These are phyloP conservation scores for Tylopilus plumbeoviolaceoides DNA, from an alignment of 768 basidiomycete genomes.

Conservation along the genomic window DNA sequence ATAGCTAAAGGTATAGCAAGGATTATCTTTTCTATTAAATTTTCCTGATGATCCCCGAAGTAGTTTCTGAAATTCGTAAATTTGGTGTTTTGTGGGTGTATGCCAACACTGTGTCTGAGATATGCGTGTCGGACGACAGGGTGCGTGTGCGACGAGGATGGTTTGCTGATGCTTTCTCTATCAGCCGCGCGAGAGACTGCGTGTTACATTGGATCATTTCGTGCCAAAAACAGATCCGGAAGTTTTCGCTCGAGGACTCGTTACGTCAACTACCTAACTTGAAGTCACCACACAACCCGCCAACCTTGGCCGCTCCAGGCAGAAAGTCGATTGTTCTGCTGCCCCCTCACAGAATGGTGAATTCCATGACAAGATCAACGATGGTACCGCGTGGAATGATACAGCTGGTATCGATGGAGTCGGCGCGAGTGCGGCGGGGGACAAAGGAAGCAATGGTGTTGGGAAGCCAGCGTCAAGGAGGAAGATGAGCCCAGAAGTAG, in stretches of 20 bases:
- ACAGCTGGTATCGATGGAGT: conserved; percentile 18
- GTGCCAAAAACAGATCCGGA: conserved; percentile 87
- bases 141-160: conserved; percentile 38
- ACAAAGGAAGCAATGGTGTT: conserved; percentile 13
- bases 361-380: conserved; percentile 45
- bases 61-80: too few species aligned
- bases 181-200: conserved; percentile 88
- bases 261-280: conserved; percentile 51
- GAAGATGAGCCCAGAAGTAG: conserved; percentile 37
- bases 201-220: conserved; percentile 82
- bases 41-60: too few species aligned
- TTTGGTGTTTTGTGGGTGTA: too few species aligned
- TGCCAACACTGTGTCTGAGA: too few species aligned
- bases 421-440: conserved; percentile 11
- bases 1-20: too few species aligned
- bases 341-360: conserved; percentile 41
- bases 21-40: too few species aligned
- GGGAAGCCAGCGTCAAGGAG: conserved; percentile 29
- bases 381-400: conserved; percentile 51
- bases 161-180: background rate
- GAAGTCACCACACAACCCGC: conserved; percentile 56
- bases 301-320: conserved; percentile 44
- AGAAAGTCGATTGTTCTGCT: conserved; percentile 27
- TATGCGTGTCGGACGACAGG: conserved; percentile 12
- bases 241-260: conserved; percentile 78